Evolutionary conservation across 2,329 filamentous ascomycete species (phyloP), one percentile per base, ranked within the genome.

Genomic region (Diaporthe citriasiana): DNA sequence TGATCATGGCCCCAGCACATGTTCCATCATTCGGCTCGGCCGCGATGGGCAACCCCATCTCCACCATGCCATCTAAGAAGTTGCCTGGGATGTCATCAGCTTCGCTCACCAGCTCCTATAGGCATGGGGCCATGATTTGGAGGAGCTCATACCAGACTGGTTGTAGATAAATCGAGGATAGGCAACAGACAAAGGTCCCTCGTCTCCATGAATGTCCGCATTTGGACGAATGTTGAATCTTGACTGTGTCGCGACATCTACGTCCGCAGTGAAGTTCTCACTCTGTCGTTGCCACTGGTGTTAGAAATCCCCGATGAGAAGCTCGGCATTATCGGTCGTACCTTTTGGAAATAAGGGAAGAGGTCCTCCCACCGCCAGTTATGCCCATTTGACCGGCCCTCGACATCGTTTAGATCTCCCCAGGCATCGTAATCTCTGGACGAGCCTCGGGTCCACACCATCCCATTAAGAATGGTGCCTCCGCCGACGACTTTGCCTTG

Each of bases 261-360:
- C 65, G 33, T 79, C 76, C 0, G 77, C 65, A 3, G 80, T 80
- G 63, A 84, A 85, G 13, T 77, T 84, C 74, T 85, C 84, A 22
- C 80, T 82, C 83, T 84, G 56, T 17, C 15, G n/a, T 33, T 15
- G 56, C 27, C 30, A 0, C 13, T 17, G 2, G 22, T 25, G 63
- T 70, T 9, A 75, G 59, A 25, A 4, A n/a, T 65, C 4, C 6
- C 27, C 35, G 1, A 1, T 0, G 42, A 2, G 1, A 51, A 1
- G 10, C 17, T 4, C 7, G 8, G 15, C 9, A 1, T 53, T n/a
- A 0, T 22, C 7, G 4, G 4, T 47, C 40, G 68, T 42, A 85
- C 85, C 81, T 88, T 89, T 38, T 82, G 81, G 76, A 89, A 87
- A 75, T 89, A 89, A 0, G 85, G 87, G 0, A 86, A 78, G 15